Conservation (phyloP, 1,284 basidiomycete genomes). For the Tilletia horrida region DNA sequence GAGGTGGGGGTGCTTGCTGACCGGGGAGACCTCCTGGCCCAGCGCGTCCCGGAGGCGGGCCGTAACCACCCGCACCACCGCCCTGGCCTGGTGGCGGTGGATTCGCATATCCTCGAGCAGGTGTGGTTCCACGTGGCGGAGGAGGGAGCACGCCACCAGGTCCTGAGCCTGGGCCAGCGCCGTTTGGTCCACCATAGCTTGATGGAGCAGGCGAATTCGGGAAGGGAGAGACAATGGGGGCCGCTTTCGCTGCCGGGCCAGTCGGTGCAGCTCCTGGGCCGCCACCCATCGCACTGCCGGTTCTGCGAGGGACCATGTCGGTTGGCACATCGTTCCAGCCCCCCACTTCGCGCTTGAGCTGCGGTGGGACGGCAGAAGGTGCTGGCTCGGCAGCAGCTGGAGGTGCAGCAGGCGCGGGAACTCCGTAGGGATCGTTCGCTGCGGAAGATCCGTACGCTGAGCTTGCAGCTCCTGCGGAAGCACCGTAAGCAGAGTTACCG, state of each 20-base stretch:
- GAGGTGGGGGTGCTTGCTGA: constrained; percentile 28
- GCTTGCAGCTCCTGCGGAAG: constrained; percentile 49
- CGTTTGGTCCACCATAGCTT: constrained; percentile 32
- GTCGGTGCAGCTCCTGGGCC: not conserved
- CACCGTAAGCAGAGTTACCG: constrained; percentile 38
- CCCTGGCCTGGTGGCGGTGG: constrained; percentile 18
- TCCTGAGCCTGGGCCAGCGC: constrained; percentile 7
- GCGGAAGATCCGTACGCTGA: not conserved
- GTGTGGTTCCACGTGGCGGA: constrained; percentile 43
- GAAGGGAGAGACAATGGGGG: constrained; percentile 77
- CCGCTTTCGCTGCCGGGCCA: constrained; percentile 24
- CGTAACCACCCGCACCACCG: constrained; percentile 18
- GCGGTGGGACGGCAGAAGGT: constrained; percentile 54
- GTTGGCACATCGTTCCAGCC: constrained; percentile 89
- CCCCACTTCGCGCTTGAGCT: constrained; percentile 65
- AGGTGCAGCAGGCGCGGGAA: constrained; percentile 4
- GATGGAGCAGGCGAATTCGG: constrained; percentile 62
- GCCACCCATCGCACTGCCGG: constrained; percentile 38
- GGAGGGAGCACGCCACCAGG: constrained; percentile 38
- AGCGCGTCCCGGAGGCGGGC: constrained; percentile 10
- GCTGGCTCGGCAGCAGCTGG: constrained; percentile 8
- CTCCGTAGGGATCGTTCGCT: constrained; percentile 21
- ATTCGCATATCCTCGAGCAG: constrained; percentile 24
- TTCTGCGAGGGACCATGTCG: constrained; percentile 47
- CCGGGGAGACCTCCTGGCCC: constrained; percentile 24